Conservation (phyloP, 164 flowering plant species). For the Magnolia kwangsiensis region DNA sequence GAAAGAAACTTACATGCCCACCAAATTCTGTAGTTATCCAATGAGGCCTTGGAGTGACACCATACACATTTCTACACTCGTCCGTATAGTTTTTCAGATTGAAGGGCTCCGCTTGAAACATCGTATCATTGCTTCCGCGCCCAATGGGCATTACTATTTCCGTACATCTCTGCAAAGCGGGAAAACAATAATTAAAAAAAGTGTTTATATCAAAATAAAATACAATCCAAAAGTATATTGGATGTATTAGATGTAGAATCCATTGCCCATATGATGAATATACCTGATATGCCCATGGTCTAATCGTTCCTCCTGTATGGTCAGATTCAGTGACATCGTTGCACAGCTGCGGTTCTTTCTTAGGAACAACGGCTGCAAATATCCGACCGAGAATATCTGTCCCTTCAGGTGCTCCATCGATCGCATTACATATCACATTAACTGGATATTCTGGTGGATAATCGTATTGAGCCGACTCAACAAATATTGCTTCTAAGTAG, state of each 20-base stretch:
- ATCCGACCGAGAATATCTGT: conserved; percentile 28
- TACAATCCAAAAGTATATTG: no score
- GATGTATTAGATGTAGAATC: no score
- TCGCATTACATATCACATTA: conserved; percentile 25
- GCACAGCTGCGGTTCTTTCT: neutral
- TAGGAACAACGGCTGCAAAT: conserved; percentile 29
- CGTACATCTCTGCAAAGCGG: conserved; percentile 43
- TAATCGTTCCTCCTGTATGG: neutral
- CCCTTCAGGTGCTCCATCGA: conserved; percentile 28
- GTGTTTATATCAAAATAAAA: no score
- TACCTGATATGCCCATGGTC: conserved; percentile 20
- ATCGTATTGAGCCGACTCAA: conserved; percentile 33
- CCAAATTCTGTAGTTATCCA: conserved; percentile 70
- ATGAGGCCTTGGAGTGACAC: conserved; percentile 57
- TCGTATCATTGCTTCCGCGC: conserved; percentile 33
- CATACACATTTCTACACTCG: conserved; percentile 27
- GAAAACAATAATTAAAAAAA: no score
- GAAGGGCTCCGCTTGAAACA: conserved; percentile 45
- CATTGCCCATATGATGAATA: neutral
- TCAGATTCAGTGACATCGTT: conserved; percentile 8
- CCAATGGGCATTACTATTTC: conserved; percentile 64
- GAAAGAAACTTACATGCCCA: conserved; percentile 40
- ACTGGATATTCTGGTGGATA: conserved; percentile 26
- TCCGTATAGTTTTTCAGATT: conserved; percentile 21
- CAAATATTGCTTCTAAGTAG: conserved; percentile 18